A percentile compares a stretch with the other conserved stretches of the same genome.
Conservation (phyloP, 805 yeast species). For the Metschnikowia santaceciliae region DNA sequence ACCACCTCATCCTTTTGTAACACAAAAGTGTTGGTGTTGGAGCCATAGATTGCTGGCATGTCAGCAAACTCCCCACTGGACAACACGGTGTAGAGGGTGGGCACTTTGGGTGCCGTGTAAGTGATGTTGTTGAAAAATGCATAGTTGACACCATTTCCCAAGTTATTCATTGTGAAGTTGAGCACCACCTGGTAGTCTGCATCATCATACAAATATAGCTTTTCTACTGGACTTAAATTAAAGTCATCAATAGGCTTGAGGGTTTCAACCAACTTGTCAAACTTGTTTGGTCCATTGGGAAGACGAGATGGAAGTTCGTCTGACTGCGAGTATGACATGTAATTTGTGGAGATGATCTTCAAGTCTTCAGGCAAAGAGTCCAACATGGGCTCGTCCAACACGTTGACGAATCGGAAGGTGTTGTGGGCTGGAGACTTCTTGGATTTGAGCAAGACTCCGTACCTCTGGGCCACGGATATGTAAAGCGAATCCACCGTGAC, state of each 20-base stretch:
- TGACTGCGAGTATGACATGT: constrained; percentile 43
- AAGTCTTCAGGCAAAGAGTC: constrained; percentile 63
- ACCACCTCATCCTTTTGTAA: constrained; percentile 59
- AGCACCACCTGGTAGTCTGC: constrained; percentile 60
- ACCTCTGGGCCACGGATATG: constrained; percentile 78
- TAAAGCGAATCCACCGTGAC: constrained; percentile 52
- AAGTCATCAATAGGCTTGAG: constrained; percentile 62
- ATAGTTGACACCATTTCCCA: constrained; percentile 72
- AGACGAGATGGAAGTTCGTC: constrained; percentile 24
- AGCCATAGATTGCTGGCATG: constrained; percentile 65
- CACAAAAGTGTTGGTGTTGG: constrained; percentile 61
- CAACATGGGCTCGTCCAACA: constrained; percentile 62
- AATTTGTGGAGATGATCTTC: constrained; percentile 51
- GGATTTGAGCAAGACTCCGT: constrained; percentile 62
- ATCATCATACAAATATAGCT: constrained; percentile 47
- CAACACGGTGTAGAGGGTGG: constrained; percentile 61
- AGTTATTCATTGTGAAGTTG: constrained; percentile 60
- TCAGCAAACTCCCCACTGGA: constrained; percentile 55
- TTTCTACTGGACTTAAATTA: constrained; percentile 60
- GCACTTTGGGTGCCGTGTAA: constrained; percentile 64
- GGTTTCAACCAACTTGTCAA: constrained; percentile 31
- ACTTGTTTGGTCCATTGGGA: constrained; percentile 25
- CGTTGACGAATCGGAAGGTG: constrained; percentile 54
- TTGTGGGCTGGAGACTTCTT: constrained; percentile 39
- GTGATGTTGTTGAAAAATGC: constrained; percentile 72